Conservation (phyloP, 2,329 filamentous ascomycete genomes). For the Colletotrichum liriopes region DNA sequence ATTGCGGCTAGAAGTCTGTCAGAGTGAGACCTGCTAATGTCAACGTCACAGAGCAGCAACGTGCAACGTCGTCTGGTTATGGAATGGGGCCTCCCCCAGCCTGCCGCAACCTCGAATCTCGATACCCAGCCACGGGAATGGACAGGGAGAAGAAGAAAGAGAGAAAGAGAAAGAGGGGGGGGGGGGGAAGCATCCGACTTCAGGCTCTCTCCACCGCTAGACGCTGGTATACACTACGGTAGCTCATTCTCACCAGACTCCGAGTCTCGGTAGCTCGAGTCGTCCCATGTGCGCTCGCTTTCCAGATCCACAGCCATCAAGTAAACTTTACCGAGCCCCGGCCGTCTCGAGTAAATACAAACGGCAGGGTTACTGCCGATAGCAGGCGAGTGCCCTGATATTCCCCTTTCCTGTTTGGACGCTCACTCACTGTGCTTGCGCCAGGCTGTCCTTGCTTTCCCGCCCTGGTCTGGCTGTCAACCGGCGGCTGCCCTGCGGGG, state of each 20-base stretch:
- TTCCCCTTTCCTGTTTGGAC: not conserved
- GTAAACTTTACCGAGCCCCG: conserved; percentile 17
- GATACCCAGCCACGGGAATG: not conserved
- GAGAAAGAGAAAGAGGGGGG: no score
- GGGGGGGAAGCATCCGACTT: not conserved
- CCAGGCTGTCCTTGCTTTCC: not conserved
- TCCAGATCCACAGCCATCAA: conserved; percentile 18
- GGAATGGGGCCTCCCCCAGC: not conserved
- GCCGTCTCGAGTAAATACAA: conserved; percentile 33
- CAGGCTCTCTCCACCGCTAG: not conserved
- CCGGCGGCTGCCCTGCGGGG: not conserved
- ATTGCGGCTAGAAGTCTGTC: not conserved
- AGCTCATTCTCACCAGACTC: not conserved
- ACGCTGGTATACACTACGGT: not conserved
- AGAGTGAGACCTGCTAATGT: not conserved
- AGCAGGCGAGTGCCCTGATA: conserved; percentile 8
- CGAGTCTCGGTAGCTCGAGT: not conserved
- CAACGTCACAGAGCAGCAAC: not conserved
- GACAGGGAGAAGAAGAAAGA: not conserved
- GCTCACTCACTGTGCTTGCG: not conserved
- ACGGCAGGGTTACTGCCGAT: conserved; percentile 20
- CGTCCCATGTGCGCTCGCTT: conserved; percentile 1
- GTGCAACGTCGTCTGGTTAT: not conserved
- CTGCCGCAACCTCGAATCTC: not conserved
- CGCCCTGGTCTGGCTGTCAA: not conserved